Evolutionary conservation across 2,329 filamentous ascomycete species (phyloP), one percentile per base, ranked within the genome.

Genomic region (Epichloe uncinata): DNA sequence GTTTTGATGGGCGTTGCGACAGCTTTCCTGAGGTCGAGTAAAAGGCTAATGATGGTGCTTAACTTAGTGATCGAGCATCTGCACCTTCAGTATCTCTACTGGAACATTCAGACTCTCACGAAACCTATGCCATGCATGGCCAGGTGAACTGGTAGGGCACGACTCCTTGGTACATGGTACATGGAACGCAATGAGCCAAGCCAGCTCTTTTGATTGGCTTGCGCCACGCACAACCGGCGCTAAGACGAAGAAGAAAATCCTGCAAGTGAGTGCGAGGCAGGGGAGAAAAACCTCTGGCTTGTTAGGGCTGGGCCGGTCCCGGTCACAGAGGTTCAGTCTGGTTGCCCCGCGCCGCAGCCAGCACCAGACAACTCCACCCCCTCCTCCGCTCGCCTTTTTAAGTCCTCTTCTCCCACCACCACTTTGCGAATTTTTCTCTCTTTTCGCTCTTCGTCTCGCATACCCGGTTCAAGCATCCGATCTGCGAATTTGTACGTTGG

Each of bases 381-480:
- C 56, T 58, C 57, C 53, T 55, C 57, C 58, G 50, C 54, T 53
- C 54, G 53, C 63, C 58, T 48, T 65, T 67, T 67, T 66, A 67
- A 68, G 64, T 61, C 63, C 60, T 61, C 57, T 63, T 60, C 62
- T 63, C 65, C 65, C 66, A 61, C 66, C 62, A 53, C 58, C 60
- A 53, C 54, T 57, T 61, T 66, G 61, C 45, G 56, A 56, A 58
- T 56, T 62, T 64, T 67, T 64, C 55, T 63, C 60, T 57, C 56
- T 61, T 65, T 66, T 58, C 61, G 62, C 63, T 68, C 66, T 58
- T 68, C 62, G 65, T 68, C 66, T 66, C 64, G 66, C 66, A 69
- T 68, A 69, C 66, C 66, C 63, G 65, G 66, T 68, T 67, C 65
- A 68, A 67, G 66, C 66, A 66, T 66, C 66, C 66, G 64, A 66